Base-by-base conservation (phyloP, 2,329 filamentous ascomycete genomes). In the Lachnellula subtilissima region DNA sequence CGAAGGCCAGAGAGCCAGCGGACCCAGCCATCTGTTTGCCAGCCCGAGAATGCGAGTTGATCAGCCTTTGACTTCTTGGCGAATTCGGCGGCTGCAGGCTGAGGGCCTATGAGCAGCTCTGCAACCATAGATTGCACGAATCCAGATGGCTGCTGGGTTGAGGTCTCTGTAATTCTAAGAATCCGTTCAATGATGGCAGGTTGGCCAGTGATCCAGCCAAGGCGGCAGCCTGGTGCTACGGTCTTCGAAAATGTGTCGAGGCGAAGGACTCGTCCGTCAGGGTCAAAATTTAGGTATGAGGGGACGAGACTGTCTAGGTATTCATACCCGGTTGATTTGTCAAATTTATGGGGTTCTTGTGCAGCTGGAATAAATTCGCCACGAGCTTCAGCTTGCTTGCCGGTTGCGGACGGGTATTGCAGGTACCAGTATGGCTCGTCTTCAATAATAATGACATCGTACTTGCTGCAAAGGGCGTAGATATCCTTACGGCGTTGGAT, bases 391-490 rank as follows among this genome's bases (percentile, higher is more conserved):
- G 70, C 66, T 65, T 74, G 68, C 56, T 65, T 58, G 56, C 65
- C 48, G 36, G 76, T 81, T 0, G 88, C 86, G 0, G 88, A 88
- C 0, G 91, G 90, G 72, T 84, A 97, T 70, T 97, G 93, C 8
- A 97, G 78, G 71, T 94, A 93, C 89, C 91, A 97, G 75, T 97
- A 97, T 5, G 93, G 93, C 60, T 97, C 92, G 66, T 97, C 93
- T 72, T 97, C 93, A 59, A 95, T 75, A 62, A 97, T 96, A 66
- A 97, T 82, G 60, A 97, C 82, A 71, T 97, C 91, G 74, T 90
- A 96, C 69, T 87, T 82, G 70, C 85, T 85, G 73, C 89, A 94
- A 14, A 97, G 70, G 17, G 80, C 82, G 69, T 97, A 97, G 28
- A 97, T 80, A 51, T 91, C 85, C 65, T 83, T 87, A 54, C 89